A percentile compares a stretch with the other conserved stretches of the same genome.
Conservation (phyloP, 345 rosid genomes). For the Citrus inodora region DNA sequence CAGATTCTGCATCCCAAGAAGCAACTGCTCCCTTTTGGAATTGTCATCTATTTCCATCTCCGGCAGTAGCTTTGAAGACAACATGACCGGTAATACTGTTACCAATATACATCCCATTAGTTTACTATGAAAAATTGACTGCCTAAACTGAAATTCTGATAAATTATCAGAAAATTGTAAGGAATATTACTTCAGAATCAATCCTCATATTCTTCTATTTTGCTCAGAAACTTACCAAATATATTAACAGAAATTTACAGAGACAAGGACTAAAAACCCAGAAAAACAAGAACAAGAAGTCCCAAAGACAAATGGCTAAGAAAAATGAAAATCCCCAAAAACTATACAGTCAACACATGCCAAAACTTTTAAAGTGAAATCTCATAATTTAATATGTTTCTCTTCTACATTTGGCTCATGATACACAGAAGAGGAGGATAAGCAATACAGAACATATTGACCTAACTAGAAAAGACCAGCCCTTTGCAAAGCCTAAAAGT, state of each 20-base stretch:
- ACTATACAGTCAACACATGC: background rate
- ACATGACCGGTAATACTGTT: slow-evolving; percentile 91
- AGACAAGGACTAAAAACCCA: background rate
- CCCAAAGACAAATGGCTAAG: background rate
- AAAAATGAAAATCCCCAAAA: background rate
- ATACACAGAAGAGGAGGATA: background rate
- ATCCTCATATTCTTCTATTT: background rate
- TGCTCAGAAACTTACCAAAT: background rate
- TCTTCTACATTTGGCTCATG: background rate
- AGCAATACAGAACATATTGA: background rate
- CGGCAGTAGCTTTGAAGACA: slow-evolving; percentile 84
- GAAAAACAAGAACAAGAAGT: background rate
- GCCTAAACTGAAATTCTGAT: background rate
- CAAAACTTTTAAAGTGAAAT: background rate
- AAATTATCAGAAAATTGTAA: background rate
- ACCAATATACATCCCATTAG: slow-evolving; percentile 5
- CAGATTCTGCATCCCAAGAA: slow-evolving; percentile 78
- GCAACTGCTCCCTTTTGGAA: slow-evolving; percentile 80
- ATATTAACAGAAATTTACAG: background rate
- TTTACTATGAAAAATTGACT: background rate
- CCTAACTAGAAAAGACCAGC: background rate
- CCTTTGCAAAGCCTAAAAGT: background rate
- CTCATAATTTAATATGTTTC: background rate
- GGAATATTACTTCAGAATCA: background rate
- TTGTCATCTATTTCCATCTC: slow-evolving; percentile 94